Base-by-base conservation (phyloP, 140 eudicot species). In the Stevia rebaudiana region DNA sequence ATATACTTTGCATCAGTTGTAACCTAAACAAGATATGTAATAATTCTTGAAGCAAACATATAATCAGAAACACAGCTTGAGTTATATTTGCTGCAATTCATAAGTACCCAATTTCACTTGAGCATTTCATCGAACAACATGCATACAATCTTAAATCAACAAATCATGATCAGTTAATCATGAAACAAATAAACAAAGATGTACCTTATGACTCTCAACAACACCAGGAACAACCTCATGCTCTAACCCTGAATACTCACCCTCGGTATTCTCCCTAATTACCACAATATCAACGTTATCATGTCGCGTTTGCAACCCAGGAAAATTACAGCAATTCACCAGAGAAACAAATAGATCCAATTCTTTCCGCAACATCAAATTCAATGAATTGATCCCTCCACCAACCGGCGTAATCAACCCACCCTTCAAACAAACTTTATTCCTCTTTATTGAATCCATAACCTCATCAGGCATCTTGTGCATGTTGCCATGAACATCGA, bases 221-320 rank as follows among this genome's bases (percentile, higher is more conserved):
- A 87, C 95, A 3, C 95, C 95, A 37, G 94, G 94, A 66, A 87
- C 89, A 47, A 87, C 89, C 76, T 84, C 95, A 41, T 91, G 98
- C 73, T 91, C 95, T 41, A 91, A 78, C 0, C 98, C 98, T 1
- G 95, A 56, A 68, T 91, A 91, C 79, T 91, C 98, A 6, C 98
- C 98, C 31, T 91, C 98, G 0, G 98, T 91, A 36, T 91, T 91
- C 95, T 91, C 98, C 80, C 98, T 71, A 16, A 91, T 79, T 39
- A 91, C 98, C 40, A 91, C 98, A 44, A 91, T 84, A 79, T 91
- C 92, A 1, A 87, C 96, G 6, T 84, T 79, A 13, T 87, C 83
- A 15, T 91, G 95, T 24, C 98, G 36, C 0, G 96, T 82, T 4
- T 81, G 86, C 74, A 91, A 83, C 10, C 96, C 98, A 33, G 72